Conservation (phyloP, 2,329 filamentous ascomycete genomes). For the Xylariaceae sp. region DNA sequence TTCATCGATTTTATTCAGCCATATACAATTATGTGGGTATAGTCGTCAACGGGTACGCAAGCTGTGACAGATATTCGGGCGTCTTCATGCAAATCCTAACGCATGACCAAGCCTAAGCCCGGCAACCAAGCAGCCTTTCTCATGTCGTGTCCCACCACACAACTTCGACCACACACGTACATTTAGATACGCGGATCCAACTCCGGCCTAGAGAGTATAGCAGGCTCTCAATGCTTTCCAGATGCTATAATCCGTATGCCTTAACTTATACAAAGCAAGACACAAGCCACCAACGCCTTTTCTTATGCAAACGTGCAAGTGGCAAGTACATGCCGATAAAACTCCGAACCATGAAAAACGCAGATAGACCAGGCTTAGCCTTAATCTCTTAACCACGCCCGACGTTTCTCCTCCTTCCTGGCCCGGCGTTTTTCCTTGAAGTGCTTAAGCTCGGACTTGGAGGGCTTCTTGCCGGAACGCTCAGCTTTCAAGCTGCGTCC, state of each 20-base stretch:
- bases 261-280: constrained; percentile 11
- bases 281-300: constrained; percentile 23
- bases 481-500: constrained; percentile 92
- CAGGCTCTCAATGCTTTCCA: constrained; percentile 9
- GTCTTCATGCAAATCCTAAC: constrained; percentile 9
- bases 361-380: background rate
- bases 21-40: constrained; percentile 19
- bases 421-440: constrained; percentile 90
- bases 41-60: constrained; percentile 7
- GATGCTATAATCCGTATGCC: constrained; percentile 10
- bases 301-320: constrained; percentile 20
- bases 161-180: constrained; percentile 9
- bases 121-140: constrained; percentile 6
- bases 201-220: background rate
- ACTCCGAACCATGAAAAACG: constrained; percentile 17
- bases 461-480: constrained; percentile 81
- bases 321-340: constrained; percentile 20
- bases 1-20: constrained; percentile 4
- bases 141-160: constrained; percentile 10
- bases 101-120: background rate
- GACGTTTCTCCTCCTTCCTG: constrained; percentile 91
- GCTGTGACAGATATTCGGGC: constrained; percentile 1
- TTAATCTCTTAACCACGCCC: constrained; percentile 89
- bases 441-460: constrained; percentile 83
- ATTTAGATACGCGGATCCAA: constrained; percentile 7